phyloP scores from a whole-genome alignment of 495 filamentous ascomycete species.

The Penicillium paradoxum region DNA sequence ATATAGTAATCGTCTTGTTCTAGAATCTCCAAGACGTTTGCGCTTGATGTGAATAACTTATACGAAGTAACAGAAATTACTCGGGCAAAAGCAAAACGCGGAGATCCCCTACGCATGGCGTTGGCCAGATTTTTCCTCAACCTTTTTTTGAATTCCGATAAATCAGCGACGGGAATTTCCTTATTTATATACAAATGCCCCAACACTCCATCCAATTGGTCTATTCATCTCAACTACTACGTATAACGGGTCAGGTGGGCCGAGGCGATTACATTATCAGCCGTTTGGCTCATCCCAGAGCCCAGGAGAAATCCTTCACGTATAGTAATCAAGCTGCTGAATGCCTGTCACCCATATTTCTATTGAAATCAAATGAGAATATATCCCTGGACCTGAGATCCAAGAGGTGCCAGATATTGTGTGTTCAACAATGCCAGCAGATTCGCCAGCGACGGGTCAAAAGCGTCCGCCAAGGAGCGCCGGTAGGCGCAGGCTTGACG shows the following conservation, averaged over 20 bases:
- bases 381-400: background rate
- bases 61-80: no score
- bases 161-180: no score
- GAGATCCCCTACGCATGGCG: no score
- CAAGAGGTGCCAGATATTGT: background rate
- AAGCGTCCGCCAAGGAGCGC: background rate
- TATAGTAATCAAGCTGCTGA: background rate
- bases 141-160: no score
- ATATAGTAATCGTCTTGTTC: no score
- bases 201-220: background rate
- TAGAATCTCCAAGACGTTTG: no score
- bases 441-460: background rate
- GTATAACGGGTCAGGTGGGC: background rate
- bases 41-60: no score
- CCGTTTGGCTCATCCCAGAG: background rate
- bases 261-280: constrained; percentile 2
- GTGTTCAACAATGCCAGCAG: background rate
- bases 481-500: background rate
- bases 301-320: background rate
- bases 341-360: background rate
- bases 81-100: no score
- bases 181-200: no score
- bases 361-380: background rate
- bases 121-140: no score
- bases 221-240: background rate